Base-by-base conservation (phyloP, 345 rosid genomes). In the Gossypium arboreum region DNA sequence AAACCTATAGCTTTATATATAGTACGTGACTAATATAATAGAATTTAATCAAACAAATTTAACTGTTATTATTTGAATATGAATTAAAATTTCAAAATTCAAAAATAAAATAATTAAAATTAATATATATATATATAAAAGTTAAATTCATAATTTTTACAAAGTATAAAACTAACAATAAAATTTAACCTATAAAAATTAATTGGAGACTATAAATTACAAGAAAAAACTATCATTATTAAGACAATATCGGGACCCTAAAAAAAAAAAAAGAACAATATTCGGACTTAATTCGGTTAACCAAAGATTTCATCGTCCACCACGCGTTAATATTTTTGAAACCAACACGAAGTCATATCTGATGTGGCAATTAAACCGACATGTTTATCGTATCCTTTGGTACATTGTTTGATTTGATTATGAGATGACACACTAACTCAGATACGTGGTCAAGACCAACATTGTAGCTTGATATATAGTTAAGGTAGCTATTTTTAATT, bases 281-380 rank as follows among this genome's bases (percentile, higher is more conserved):
- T 25, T 69, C 9, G 63, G 41, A 12, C 71, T 17, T n/a, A 27
- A 58, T 47, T 25, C 43, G 58, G 73, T 22, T 47, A 69, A 70
- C 62, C 20, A 27, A 63, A 47, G 25, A 64, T 70, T 64, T 48
- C 73, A 73, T 63, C 67, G 72, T 56, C 41, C 24, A 45, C 73
- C 76, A 72, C 68, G 60, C 24, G 55, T 55, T 56, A 12, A 20
- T 71, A 2, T 2, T 2, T 56, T 54, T 4, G 3, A 24, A 25
- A 25, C 12, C 16, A 15, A 17, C 43, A 2, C 3, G 18, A 43
- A 45, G 27, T 59, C 79, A 74, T 64, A 2, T 71, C 29, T 54
- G 72, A 77, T 63, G 41, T 52, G 48, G 62, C 43, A 66, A 77
- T n/a, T 25, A 50, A 3, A 7, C 16, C 41, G 58, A 54, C 75